phyloP scores from a whole-genome alignment of 768 basidiomycete genomes.

The Psilocybe tampanensis region DNA sequence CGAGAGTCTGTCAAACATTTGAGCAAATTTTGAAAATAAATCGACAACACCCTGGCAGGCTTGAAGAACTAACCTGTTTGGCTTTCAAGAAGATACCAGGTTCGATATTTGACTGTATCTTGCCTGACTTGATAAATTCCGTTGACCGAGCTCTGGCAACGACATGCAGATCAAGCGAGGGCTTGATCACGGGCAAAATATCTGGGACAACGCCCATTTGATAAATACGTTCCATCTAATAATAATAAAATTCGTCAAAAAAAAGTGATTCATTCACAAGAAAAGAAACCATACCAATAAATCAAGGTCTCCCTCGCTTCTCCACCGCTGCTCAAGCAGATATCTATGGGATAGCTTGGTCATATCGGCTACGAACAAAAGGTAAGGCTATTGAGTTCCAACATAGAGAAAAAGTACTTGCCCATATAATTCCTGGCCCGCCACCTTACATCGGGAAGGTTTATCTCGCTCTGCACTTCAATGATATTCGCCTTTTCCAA shows the following conservation, averaged over 20 bases:
- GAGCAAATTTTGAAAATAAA: no score
- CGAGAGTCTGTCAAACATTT: no score
- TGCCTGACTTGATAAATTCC: slow-evolving; percentile 34
- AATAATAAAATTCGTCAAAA: not conserved
- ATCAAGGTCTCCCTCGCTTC: slow-evolving; percentile 82
- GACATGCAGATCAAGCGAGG: slow-evolving; percentile 75
- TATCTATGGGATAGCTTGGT: slow-evolving; percentile 73
- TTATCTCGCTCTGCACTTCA: slow-evolving; percentile 79
- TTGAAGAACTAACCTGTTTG: slow-evolving; percentile 62
- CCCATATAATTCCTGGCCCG: slow-evolving; percentile 78
- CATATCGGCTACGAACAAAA: slow-evolving; percentile 78
- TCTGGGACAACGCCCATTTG: slow-evolving; percentile 94
- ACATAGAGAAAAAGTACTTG: slow-evolving; percentile 37
- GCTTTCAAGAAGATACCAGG: slow-evolving; percentile 73
- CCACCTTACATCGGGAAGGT: slow-evolving; percentile 85
- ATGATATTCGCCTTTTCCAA: slow-evolving; percentile 58
- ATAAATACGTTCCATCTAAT: slow-evolving; percentile 88
- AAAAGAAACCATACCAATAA: slow-evolving; percentile 60
- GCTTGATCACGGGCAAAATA: slow-evolving; percentile 69
- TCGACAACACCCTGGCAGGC: no score
- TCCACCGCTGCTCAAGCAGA: slow-evolving; percentile 83
- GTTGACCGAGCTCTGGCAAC: slow-evolving; percentile 38
- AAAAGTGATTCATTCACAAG: not conserved
- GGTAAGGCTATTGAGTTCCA: not conserved
- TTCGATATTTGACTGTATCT: slow-evolving; percentile 51